Percentiles rank a stretch among this genome's conserved stretches.
phyloP scores from a whole-genome alignment of 148 eudicot genomes.

The Diospyros lotus region DNA sequence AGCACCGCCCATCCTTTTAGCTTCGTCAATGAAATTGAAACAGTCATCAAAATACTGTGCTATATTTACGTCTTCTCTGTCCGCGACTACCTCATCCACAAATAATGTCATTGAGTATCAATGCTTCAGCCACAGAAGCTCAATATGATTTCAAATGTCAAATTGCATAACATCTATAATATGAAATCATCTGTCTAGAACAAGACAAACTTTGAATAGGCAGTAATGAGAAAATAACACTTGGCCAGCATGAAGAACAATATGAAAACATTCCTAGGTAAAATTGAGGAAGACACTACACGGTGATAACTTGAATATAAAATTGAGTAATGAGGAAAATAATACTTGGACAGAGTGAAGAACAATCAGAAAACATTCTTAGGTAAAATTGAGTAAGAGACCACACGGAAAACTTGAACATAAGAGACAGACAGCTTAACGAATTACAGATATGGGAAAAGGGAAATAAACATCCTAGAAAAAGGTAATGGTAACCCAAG shows the following conservation, averaged over 20 bases:
- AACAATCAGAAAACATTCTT: background rate
- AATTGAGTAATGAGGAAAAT: too few species aligned
- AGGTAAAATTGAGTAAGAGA: background rate
- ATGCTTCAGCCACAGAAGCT: background rate
- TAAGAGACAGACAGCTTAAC: too few species aligned
- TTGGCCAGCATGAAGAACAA: background rate
- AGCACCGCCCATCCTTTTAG: slow-evolving; percentile 57
- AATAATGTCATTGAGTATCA: slow-evolving; percentile 10
- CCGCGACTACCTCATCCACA: slow-evolving; percentile 51
- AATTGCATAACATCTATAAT: background rate
- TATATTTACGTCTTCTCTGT: slow-evolving; percentile 45
- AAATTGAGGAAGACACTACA: background rate
- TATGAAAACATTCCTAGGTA: background rate
- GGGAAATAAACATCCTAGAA: background rate
- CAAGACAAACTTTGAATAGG: background rate
- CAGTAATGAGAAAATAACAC: background rate
- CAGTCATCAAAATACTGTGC: slow-evolving; percentile 71
- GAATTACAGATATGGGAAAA: too few species aligned
- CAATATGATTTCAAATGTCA: background rate
- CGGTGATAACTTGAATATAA: too few species aligned
- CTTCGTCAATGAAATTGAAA: slow-evolving; percentile 78
- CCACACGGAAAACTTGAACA: too few species aligned
- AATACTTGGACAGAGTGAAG: background rate
- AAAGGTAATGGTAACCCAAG: slow-evolving; percentile 1
- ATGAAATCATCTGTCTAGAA: background rate